Base-by-base conservation (phyloP, 2,329 filamentous ascomycete species). In the Cladobotryum protrusum region DNA sequence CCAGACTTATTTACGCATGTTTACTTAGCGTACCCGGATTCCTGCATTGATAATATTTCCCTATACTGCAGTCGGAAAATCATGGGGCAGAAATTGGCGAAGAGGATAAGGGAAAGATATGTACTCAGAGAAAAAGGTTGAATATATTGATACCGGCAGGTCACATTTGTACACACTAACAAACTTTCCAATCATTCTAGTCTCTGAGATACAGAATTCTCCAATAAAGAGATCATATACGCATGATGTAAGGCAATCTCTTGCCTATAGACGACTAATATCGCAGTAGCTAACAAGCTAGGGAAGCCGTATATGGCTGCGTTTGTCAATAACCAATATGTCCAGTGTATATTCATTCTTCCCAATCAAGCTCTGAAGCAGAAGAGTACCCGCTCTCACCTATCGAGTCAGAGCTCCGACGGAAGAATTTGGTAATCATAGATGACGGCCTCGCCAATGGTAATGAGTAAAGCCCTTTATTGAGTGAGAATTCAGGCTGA, bases 311-410 rank as follows among this genome's bases (percentile, higher is more conserved):
- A 87, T 61, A 85, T 80, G 52, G 86, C 88, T 63, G 90, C 84
- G 2, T 92, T 95, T 60, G 84, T 95, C 56, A 95, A 93, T 76
- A 95, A 95, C 68, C 79, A 88, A 47, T 95, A 95, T 65, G 86
- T 95, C 53, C 90, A 89, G 76, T 81, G 89, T 45, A 95, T 89
- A 1, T 93, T 92, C 66, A 92, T 90, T 63, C 47, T 59, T 2
- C 74, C 91, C 2, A 86, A 86, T 24, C 91, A 96, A 67, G 82
- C 82, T 58, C 79, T 83, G 15, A 79, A 91, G 4, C 82, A 93
- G 61, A 92, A 92, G 70, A 86, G 89, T 57, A 89, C 97, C 9
- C 85, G 92, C 77, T 97, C 36, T 92, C 87, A 53, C 82, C 91
- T 17, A 95, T 96, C 69, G 81, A 84, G 20, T 83, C 85, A 35